Evolutionary conservation across 2,329 filamentous ascomycete species (phyloP), one percentile per base, ranked within the genome.

Genomic region (Diaporthe nobilis): DNA sequence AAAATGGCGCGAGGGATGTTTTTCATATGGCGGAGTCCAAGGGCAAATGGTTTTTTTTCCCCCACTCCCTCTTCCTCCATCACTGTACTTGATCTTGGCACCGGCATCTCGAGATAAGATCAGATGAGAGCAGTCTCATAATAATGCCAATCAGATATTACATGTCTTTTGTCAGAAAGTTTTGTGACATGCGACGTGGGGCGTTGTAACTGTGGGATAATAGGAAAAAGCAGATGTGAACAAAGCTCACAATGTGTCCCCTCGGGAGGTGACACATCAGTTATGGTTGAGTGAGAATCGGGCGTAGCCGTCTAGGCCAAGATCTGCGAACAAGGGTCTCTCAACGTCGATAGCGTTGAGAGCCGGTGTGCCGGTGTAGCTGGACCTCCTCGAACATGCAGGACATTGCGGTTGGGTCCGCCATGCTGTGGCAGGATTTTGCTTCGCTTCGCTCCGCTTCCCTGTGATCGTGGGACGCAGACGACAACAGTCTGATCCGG

Each of bases 61-160:
- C 20, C 37, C 37, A 13, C 39, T 42, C 58, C 34, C 42, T 71
- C 15, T 47, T 34, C 20, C 55, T 68, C 22, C 31, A 25, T 42
- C 15, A 6, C 42, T 49, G 53, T 71, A 42, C 28, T 73, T 55
- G 44, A 47, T 51, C 67, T 68, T 77, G 73, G 37, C 49, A 51
- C 70, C 39, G 49, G 44, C 51, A 65, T 65, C 34, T 65, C 65
- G 47, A 71, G 49, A 63, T 61, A 63, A 42, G 63, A 63, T 42
- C 57, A 31, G 31, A 51, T 39, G 39, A 74, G 75, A 57, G n/a
- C 61, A 65, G 71, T 76, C 75, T 74, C 72, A 42, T 53, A 47
- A 53, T 67, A 57, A 74, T 65, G 31, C 51, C 60, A 70, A 70
- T 55, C 71, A 73, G 34, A 65, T 58, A 71, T 70, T 63, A 63